phyloP scores from a whole-genome alignment of 2,329 filamentous ascomycete species.

The Colletotrichum sp. region DNA sequence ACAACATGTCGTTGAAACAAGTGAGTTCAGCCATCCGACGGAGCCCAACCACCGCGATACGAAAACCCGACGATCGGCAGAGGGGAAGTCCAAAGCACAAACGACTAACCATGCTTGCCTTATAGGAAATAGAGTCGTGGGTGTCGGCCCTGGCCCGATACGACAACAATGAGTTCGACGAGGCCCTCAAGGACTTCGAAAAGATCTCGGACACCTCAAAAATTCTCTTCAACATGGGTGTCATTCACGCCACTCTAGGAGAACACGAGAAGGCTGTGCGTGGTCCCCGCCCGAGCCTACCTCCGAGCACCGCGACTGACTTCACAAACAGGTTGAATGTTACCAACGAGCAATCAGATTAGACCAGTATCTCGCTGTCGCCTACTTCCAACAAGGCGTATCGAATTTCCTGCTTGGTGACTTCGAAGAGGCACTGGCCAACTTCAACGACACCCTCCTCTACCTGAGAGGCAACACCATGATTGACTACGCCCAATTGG shows the following conservation, averaged over 20 bases:
- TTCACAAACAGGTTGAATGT: conserved; percentile 75
- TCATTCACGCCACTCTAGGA: conserved; percentile 95
- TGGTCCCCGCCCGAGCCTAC: conserved; percentile 24
- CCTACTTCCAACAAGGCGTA: conserved; percentile 98
- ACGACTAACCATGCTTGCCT: neutral
- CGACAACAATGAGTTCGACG: conserved; percentile 97
- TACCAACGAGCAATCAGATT: conserved; percentile 91
- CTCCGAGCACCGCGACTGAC: conserved; percentile 16
- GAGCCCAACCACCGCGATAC: neutral
- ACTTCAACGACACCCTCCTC: conserved; percentile 97
- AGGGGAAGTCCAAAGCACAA: neutral
- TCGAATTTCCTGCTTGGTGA: conserved; percentile 97
- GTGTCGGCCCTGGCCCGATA: conserved; percentile 89
- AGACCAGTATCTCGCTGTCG: conserved; percentile 95
- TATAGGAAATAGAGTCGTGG: conserved; percentile 98
- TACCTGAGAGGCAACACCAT: conserved; percentile 95
- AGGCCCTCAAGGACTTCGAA: conserved; percentile 82
- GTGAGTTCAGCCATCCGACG: conserved; percentile 39
- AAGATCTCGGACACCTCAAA: conserved; percentile 94
- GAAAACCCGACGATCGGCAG: neutral
- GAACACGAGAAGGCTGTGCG: conserved; percentile 95
- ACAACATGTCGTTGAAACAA: conserved; percentile 66
- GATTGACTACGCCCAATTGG: conserved; percentile 97
- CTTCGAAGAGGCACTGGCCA: conserved; percentile 95
- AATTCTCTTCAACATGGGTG: conserved; percentile 97